Percentiles rank a stretch among this genome's conserved stretches.
Conservation (phyloP, 768 basidiomycete genomes). For the Amanita muscaria region DNA sequence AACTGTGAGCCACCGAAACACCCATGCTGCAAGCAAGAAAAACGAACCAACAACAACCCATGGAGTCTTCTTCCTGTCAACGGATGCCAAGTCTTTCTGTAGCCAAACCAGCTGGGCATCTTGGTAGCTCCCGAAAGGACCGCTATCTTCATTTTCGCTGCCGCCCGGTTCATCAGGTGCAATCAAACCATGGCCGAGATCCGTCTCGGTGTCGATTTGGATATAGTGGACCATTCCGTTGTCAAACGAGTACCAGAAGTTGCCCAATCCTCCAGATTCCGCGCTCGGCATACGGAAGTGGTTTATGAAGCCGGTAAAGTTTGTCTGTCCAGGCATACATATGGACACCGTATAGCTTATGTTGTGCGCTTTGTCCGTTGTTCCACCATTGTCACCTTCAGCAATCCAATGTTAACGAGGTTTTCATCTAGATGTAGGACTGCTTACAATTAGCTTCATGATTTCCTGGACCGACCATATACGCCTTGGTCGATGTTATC, state of each 20-base stretch:
- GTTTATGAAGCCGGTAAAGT: constrained; percentile 15
- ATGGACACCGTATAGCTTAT: constrained; percentile 9
- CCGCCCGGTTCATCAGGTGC: constrained; percentile 14
- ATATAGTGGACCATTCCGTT: constrained; percentile 16
- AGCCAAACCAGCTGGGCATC: constrained; percentile 16
- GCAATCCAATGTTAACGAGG: background rate
- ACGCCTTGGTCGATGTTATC: constrained; percentile 14
- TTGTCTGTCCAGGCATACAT: constrained; percentile 16
- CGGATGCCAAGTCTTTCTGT: constrained; percentile 10
- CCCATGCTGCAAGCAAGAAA: background rate
- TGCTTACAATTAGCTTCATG: constrained; percentile 16
- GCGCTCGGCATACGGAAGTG: constrained; percentile 15
- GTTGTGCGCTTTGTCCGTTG: background rate
- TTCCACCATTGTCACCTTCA: constrained; percentile 12
- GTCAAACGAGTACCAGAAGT: constrained; percentile 18
- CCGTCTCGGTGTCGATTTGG: constrained; percentile 16
- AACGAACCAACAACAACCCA: constrained; percentile 11
- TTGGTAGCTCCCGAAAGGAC: constrained; percentile 14
- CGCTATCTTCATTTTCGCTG: constrained; percentile 11
- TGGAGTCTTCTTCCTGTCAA: constrained; percentile 15
- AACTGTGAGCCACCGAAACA: background rate
- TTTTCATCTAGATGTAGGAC: too few species aligned
- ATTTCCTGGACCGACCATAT: constrained; percentile 17
- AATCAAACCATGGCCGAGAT: constrained; percentile 13
- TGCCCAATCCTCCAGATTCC: constrained; percentile 13